Percentiles rank a stretch among this genome's conserved stretches.
Evolutionary conservation across 192 early-diverging fungal species (phyloP).

Genomic region (Coemansia sp.): DNA sequence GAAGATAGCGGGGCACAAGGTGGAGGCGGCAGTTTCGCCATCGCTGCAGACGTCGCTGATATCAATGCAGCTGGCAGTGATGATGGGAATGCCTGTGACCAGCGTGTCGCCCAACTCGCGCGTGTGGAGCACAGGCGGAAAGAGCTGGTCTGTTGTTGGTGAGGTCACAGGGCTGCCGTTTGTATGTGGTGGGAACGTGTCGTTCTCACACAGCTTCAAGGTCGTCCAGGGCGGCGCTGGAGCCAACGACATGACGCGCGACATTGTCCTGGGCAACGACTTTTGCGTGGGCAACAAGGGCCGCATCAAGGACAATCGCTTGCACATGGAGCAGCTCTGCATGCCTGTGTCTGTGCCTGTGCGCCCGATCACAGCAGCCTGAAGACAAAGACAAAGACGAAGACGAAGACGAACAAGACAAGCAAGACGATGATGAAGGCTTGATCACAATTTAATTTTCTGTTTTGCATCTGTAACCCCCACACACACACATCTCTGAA

Average conservation of each 20-base stretch:
- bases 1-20: conserved; percentile 33
- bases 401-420: too few species aligned
- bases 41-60: conserved; percentile 49
- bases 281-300: conserved; percentile 53
- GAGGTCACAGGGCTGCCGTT: conserved; percentile 45
- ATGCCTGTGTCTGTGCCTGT: conserved; percentile 48
- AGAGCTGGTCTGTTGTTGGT: conserved; percentile 44
- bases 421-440: too few species aligned
- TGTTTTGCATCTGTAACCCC: neutral
- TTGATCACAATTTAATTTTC: neutral
- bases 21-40: conserved; percentile 35
- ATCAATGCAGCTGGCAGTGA: conserved; percentile 37
- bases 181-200: conserved; percentile 52
- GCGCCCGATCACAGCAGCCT: conserved; percentile 33
- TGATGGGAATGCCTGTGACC: conserved; percentile 25
- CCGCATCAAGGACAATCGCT: conserved; percentile 48
- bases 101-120: conserved; percentile 24
- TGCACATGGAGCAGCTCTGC: conserved; percentile 45
- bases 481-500: too few species aligned
- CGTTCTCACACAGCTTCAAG: conserved; percentile 49
- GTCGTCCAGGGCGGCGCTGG: conserved; percentile 33
- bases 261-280: conserved; percentile 49
- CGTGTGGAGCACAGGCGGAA: conserved; percentile 43
- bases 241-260: conserved; percentile 37
- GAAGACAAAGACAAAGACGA: too few species aligned